Conservation (phyloP, 257 asterid genomes). For the Prunella vulgaris region DNA sequence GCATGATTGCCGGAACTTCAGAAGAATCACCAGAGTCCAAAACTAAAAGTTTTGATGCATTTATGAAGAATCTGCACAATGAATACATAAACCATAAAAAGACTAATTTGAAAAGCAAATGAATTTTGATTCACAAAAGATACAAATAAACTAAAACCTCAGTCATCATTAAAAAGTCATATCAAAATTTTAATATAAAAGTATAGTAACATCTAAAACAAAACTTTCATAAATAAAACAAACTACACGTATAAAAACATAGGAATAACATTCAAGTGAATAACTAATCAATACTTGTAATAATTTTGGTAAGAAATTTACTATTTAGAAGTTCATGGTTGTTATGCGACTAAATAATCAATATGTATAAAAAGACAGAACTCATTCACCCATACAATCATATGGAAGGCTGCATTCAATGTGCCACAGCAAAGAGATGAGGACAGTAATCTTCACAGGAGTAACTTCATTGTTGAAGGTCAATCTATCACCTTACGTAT, state of each 20-base stretch:
- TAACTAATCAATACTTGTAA: background rate
- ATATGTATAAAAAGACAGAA: background rate
- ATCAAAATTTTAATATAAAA: conserved; percentile 1
- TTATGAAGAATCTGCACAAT: conserved; percentile 96
- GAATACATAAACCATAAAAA: conserved; percentile 60
- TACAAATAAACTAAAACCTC: conserved; percentile 12
- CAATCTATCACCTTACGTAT: no score
- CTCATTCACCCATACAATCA: background rate
- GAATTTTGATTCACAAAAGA: conserved; percentile 23
- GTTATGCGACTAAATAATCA: background rate
- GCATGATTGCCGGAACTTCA: conserved; percentile 87
- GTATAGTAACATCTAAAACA: background rate
- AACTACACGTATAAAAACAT: background rate
- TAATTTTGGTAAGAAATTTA: background rate
- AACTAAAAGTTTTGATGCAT: conserved; percentile 75
- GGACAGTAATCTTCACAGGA: no score
- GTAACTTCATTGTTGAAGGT: no score
- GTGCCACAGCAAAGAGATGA: background rate
- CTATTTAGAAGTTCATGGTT: background rate
- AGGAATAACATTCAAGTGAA: conserved; percentile 5
- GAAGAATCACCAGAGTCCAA: conserved; percentile 97
- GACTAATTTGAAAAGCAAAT: conserved; percentile 23
- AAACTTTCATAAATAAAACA: background rate
- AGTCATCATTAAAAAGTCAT: conserved; percentile 14
- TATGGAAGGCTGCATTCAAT: background rate